Evolutionary conservation across 2,329 filamentous ascomycete species (phyloP).

Genomic region (Penicillium sp.): DNA sequence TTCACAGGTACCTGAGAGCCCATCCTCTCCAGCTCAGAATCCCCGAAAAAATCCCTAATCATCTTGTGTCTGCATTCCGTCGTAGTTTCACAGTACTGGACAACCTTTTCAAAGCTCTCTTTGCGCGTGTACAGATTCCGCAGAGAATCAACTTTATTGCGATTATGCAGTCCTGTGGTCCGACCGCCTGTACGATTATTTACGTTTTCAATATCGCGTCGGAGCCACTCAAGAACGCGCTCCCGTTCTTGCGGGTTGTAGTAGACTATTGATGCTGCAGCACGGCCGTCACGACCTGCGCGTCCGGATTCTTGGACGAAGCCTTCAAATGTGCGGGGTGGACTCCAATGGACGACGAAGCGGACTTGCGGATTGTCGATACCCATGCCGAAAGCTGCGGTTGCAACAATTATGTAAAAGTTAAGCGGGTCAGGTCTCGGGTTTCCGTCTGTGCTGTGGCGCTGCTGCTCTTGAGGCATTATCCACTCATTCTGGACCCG

Average conservation of each 20-base stretch:
- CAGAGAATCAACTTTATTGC: slow-evolving; percentile 43
- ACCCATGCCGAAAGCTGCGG: slow-evolving; percentile 96
- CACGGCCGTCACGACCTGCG: slow-evolving; percentile 87
- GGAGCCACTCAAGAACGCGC: slow-evolving; percentile 64
- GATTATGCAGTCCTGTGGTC: slow-evolving; percentile 15
- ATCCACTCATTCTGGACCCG: slow-evolving; percentile 56
- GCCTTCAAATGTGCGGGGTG: slow-evolving; percentile 92
- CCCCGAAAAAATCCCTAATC: slow-evolving; percentile 80
- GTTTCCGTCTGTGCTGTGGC: slow-evolving; percentile 6
- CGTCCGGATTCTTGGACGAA: slow-evolving; percentile 96
- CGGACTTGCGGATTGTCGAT: slow-evolving; percentile 95
- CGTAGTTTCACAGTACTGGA: slow-evolving; percentile 81
- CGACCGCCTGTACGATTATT: slow-evolving; percentile 35
- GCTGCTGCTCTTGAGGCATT: slow-evolving; percentile 26
- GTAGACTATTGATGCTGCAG: slow-evolving; percentile 84
- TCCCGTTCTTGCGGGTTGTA: slow-evolving; percentile 88
- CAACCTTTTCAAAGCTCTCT: slow-evolving; percentile 69
- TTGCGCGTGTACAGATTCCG: slow-evolving; percentile 53
- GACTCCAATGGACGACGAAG: slow-evolving; percentile 92
- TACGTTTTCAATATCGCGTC: slow-evolving; percentile 48
- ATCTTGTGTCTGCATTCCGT: slow-evolving; percentile 73
- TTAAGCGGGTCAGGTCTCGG: slow-evolving; percentile 52
- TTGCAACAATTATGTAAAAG: slow-evolving; percentile 92
- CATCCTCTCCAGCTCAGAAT: slow-evolving; percentile 50
- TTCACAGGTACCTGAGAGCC: slow-evolving; percentile 30